These are phyloP conservation scores for Citrus inodora DNA, from an alignment of 345 rosid species.

Conservation along the genomic window DNA sequence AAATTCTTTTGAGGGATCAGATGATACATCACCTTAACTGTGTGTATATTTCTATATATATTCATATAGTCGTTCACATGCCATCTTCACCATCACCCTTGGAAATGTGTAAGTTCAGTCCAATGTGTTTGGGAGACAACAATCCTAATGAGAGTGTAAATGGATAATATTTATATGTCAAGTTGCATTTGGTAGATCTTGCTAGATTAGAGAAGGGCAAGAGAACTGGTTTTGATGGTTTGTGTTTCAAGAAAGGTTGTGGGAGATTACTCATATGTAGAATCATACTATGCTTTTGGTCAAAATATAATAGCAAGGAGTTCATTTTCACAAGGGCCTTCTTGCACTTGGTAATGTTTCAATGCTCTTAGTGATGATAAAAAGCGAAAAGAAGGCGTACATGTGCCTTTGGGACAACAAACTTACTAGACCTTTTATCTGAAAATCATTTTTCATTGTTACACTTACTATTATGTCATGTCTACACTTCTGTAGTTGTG, in stretches of 20 bases:
- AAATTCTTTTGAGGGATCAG: too few relatives aligned
- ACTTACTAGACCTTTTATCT: too few relatives aligned
- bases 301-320: slow-evolving; percentile 44
- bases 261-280: not conserved
- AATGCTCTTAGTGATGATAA: slow-evolving; percentile 98
- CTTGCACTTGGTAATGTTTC: slow-evolving; percentile 97
- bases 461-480: too few relatives aligned
- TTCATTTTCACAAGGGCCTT: slow-evolving; percentile 86
- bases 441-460: too few relatives aligned
- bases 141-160: slow-evolving; percentile 50
- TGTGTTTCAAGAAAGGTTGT: slow-evolving; percentile 95
- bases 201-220: slow-evolving; percentile 98
- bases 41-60: slow-evolving; percentile 15
- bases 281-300: slow-evolving; percentile 13
- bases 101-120: slow-evolving; percentile 79
- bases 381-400: slow-evolving; percentile 87
- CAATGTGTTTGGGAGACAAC: slow-evolving; percentile 49
- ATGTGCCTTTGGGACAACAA: too few relatives aligned
- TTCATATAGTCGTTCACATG: slow-evolving; percentile 84
- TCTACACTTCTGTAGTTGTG: too few relatives aligned
- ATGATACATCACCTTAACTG: too few relatives aligned
- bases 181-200: slow-evolving; percentile 95
- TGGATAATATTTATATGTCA: slow-evolving; percentile 93
- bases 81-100: slow-evolving; percentile 90
- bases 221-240: slow-evolving; percentile 93